Percentiles rank a stretch among this genome's conserved stretches.
Evolutionary conservation across 2,329 filamentous ascomycete species (phyloP).

Genomic region (Didymella lethalis): DNA sequence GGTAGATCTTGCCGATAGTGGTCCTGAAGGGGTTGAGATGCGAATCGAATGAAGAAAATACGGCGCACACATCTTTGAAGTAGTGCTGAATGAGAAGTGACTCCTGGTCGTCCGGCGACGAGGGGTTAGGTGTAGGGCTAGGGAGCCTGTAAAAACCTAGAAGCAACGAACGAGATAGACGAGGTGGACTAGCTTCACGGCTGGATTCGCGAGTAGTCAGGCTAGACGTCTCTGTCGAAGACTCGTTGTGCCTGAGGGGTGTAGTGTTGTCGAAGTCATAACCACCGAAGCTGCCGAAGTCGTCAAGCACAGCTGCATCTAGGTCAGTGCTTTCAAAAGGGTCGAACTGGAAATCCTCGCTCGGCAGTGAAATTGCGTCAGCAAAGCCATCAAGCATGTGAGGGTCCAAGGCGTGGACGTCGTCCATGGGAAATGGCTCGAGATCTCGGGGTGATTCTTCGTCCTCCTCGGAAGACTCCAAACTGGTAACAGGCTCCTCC

Average conservation of each 20-base stretch:
- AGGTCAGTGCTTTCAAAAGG: constrained; percentile 41
- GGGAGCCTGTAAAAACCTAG: constrained; percentile 49
- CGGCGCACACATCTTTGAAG: constrained; percentile 67
- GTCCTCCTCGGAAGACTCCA: constrained; percentile 39
- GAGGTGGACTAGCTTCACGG: constrained; percentile 38
- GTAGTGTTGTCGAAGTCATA: constrained; percentile 34
- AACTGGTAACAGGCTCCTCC: constrained; percentile 28
- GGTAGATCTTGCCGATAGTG: constrained; percentile 65
- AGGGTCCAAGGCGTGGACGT: constrained; percentile 35
- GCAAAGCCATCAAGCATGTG: constrained; percentile 36
- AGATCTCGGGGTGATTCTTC: constrained; percentile 35
- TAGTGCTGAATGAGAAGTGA: constrained; percentile 69
- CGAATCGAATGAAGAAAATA: constrained; percentile 72
- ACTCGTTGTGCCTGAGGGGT: constrained; percentile 30
- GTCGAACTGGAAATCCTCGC: constrained; percentile 39
- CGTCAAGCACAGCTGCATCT: constrained; percentile 22
- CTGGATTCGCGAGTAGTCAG: constrained; percentile 27
- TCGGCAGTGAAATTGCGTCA: constrained; percentile 31
- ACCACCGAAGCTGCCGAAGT: constrained; percentile 27
- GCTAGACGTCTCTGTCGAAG: constrained; percentile 22
- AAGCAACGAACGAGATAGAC: constrained; percentile 51
- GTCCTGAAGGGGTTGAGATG: constrained; percentile 68
- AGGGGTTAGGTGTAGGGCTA: constrained; percentile 43
- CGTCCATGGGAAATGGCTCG: constrained; percentile 39
- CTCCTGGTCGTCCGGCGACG: constrained; percentile 56